Evolutionary conservation across 176 grass and related monocot genomes (phyloP), one percentile per base, ranked within the genome.

Genomic region (Alloteropsis semialata): DNA sequence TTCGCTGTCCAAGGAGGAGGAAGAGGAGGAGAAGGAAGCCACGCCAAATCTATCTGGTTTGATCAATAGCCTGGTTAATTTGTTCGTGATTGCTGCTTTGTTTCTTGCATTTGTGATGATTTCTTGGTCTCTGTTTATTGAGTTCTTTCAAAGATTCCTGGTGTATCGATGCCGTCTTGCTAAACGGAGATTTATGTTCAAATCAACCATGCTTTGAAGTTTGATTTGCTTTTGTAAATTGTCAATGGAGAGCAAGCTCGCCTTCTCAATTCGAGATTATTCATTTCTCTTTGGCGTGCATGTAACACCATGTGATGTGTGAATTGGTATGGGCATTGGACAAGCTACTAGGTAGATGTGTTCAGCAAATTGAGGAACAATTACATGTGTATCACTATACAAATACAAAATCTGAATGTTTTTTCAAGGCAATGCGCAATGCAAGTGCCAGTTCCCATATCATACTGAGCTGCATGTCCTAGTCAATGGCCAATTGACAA

Each of bases 41-140:
- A 16, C 37, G 22, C 14, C 46, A 77, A 86, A 79, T 68, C 59
- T 83, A 56, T 30, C 67, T 51, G 79, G 74, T 90, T 60, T 15
- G 79, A 36, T 65, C n/a, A 32, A 39, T 82, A 33, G 8, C 42
- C 17, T 37, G 3, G 44, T 57, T 10, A 21, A 21, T 34, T 9
- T 34, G 33, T 39, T 70, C 24, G 2, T 53, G n/a, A n/a, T n/a
- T n/a, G 72, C 8, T 58, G 39, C 41, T 53, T 24, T 38, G 25
- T 29, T 50, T 83, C 3, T 53, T 39, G 41, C 14, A 37, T 10
- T 36, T 36, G 32, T 55, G 37, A 58, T 48, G 16, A 33, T 59
- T 2, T 28, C 3, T 49, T 51, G 45, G 46, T 32, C 5, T 61
- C 16, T 50, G 42, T 48, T 22, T 28, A 15, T 28, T 65, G 36